A percentile compares a stretch with the other conserved stretches of the same genome.
phyloP scores from a whole-genome alignment of 345 rosid species.

The Limnanthes douglasii region DNA sequence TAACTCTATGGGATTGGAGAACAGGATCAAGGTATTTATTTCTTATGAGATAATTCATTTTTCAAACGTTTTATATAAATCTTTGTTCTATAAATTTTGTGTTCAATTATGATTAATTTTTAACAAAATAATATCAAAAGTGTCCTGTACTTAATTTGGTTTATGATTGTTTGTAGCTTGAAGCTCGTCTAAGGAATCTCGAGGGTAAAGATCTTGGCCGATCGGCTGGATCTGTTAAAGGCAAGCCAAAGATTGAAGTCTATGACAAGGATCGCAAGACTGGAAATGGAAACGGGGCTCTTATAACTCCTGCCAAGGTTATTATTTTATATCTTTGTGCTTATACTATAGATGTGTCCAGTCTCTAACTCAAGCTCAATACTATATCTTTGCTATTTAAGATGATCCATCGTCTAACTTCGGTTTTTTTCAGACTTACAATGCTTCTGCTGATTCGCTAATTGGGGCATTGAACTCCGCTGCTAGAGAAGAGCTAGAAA shows the following conservation, averaged over 20 bases:
- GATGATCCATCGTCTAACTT: too few relatives aligned
- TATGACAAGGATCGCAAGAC: slow-evolving; percentile 73
- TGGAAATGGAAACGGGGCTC: slow-evolving; percentile 48
- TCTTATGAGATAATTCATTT: too few relatives aligned
- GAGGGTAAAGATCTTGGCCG: slow-evolving; percentile 68
- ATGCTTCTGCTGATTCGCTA: slow-evolving; percentile 57
- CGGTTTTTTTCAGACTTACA: slow-evolving; percentile 41
- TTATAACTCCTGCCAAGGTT: slow-evolving; percentile 83
- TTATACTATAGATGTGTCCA: too few relatives aligned
- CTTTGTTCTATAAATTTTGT: too few relatives aligned
- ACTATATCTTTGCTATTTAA: too few relatives aligned
- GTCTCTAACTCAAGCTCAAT: too few relatives aligned
- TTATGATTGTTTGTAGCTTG: slow-evolving; percentile 35
- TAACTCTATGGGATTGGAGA: slow-evolving; percentile 69
- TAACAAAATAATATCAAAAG: neutral
- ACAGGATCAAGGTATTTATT: slow-evolving; percentile 69
- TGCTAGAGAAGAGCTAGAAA: slow-evolving; percentile 12
- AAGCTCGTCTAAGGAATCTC: slow-evolving; percentile 61
- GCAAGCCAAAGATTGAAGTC: slow-evolving; percentile 81
- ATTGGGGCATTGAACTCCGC: slow-evolving; percentile 19
- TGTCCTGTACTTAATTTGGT: neutral
- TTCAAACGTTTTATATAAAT: neutral
- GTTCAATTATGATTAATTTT: neutral
- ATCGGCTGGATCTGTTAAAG: slow-evolving; percentile 75
- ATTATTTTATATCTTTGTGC: neutral